These are phyloP conservation scores for Ophiostoma tasmaniense DNA, from an alignment of 2,329 filamentous ascomycete genomes.

Conservation along the genomic window DNA sequence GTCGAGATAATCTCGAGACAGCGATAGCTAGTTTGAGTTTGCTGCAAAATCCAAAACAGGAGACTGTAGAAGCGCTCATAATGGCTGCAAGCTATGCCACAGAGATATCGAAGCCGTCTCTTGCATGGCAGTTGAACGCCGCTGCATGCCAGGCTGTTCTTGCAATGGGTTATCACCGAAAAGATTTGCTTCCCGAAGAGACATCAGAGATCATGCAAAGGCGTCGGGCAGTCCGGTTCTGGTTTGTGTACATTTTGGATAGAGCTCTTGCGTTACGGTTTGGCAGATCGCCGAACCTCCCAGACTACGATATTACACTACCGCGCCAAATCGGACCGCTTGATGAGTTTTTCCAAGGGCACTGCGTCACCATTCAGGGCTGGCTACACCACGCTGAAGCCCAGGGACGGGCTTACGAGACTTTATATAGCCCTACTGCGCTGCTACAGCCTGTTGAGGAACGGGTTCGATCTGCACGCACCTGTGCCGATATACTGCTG, in stretches of 20 bases:
- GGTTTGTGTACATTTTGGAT: not conserved
- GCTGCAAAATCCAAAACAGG: not conserved
- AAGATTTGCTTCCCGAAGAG: not conserved
- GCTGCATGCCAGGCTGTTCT: not conserved
- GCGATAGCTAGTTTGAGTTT: not conserved
- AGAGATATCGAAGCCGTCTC: not conserved
- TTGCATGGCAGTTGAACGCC: not conserved
- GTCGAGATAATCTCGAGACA: not conserved
- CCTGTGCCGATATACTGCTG: not conserved
- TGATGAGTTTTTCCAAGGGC: not conserved
- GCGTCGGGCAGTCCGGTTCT: not conserved
- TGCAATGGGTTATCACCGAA: not conserved
- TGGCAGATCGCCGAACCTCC: not conserved
- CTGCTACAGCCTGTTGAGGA: not conserved
- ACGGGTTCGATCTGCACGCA: not conserved
- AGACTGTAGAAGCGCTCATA: not conserved
- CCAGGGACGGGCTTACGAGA: not conserved
- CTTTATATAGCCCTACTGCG: not conserved
- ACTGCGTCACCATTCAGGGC: not conserved
- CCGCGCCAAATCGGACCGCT: not conserved
- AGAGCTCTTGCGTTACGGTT: not conserved
- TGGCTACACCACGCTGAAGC: not conserved
- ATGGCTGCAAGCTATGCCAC: conserved; percentile 4
- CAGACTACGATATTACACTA: not conserved
- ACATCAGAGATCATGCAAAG: not conserved